Evolutionary conservation across 2,329 filamentous ascomycete genomes (phyloP).

Genomic region (Chlorencoelia australis): DNA sequence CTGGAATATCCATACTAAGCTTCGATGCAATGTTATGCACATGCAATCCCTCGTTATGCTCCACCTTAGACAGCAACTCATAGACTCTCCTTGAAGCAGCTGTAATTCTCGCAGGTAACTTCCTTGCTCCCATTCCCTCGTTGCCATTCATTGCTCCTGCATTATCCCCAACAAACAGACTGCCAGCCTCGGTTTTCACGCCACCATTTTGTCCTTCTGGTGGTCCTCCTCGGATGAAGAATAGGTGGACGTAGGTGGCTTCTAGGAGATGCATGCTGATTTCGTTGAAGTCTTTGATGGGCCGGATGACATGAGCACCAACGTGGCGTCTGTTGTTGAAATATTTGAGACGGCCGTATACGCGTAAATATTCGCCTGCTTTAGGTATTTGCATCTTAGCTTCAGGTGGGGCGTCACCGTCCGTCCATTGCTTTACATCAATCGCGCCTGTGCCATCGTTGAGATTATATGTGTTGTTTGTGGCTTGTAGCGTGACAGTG

Average conservation of each 20-base stretch:
- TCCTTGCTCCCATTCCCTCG: slow-evolving; percentile 20
- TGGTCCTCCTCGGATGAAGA: slow-evolving; percentile 68
- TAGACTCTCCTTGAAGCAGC: slow-evolving; percentile 59
- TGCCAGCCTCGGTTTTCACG: slow-evolving; percentile 29
- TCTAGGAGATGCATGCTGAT: slow-evolving; percentile 88
- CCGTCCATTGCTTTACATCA: slow-evolving; percentile 81
- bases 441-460: slow-evolving; percentile 91
- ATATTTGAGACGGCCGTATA: slow-evolving; percentile 74
- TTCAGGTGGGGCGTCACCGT: slow-evolving; percentile 33
- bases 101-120: slow-evolving; percentile 35
- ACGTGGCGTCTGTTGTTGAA: slow-evolving; percentile 80
- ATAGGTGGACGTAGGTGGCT: slow-evolving; percentile 78
- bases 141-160: slow-evolving; percentile 12
- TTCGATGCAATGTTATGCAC: slow-evolving; percentile 63
- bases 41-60: slow-evolving; percentile 76
- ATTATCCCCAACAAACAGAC: slow-evolving; percentile 29
- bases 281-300: slow-evolving; percentile 80
- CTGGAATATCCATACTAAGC: slow-evolving; percentile 53
- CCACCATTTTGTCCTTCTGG: slow-evolving; percentile 27
- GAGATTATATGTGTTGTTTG: slow-evolving; percentile 84
- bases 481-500: slow-evolving; percentile 73
- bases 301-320: slow-evolving; percentile 69
- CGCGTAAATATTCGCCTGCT: slow-evolving; percentile 70
- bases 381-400: slow-evolving; percentile 43
- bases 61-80: slow-evolving; percentile 54